Evolutionary conservation across 805 yeast species (phyloP), one percentile per base, ranked within the genome.

Genomic region (Komagataella mondaviorum): DNA sequence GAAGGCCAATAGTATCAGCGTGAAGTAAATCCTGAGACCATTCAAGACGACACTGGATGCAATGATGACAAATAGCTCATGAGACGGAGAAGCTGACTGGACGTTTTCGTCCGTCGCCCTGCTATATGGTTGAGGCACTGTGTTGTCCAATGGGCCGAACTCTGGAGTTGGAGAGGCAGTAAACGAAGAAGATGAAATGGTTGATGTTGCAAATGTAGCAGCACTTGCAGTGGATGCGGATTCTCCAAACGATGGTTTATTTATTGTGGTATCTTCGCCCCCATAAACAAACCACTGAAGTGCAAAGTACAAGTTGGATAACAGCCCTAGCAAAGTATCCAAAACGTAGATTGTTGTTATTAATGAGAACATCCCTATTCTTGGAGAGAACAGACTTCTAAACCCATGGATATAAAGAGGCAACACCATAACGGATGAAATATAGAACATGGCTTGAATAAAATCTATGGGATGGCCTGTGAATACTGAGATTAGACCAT

Each of bases 391-490:
- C 30, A 87, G 68, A 45, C 68, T 68, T 47, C 63, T 63, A 46
- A 78, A 71, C 0, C 88, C 93, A 45, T 76, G 68, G 3, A 81
- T 68, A 63, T 83, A 87, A 51, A 85, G 73, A 3, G 89, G 80
- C 47, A 90, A 67, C 5, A 81, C 71, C 3, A 77, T 51, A 14
- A 86, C 69, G 2, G 95, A 83, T 53, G 83, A 63, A 16, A 84
- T 58, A 64, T 90, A 88, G 56, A 82, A 79, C 1, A 85, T 53
- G 93, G 96, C 86, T 62, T 91, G 97, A 68, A 85, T 70, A 54
- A 82, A 77, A 54, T 81, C 82, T 51, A 90, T 72, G 2, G 93
- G 93, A 61, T 90, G 96, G 1, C 96, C 93, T 0, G 97, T 90
- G 60, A 91, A 76, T 23, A 91, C 64, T 1, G 97, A 89, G 20